Percentiles rank a stretch among this genome's conserved stretches.
These are phyloP conservation scores for Abrus precatorius DNA, from an alignment of 306 rosid species.

Conservation along the genomic window DNA sequence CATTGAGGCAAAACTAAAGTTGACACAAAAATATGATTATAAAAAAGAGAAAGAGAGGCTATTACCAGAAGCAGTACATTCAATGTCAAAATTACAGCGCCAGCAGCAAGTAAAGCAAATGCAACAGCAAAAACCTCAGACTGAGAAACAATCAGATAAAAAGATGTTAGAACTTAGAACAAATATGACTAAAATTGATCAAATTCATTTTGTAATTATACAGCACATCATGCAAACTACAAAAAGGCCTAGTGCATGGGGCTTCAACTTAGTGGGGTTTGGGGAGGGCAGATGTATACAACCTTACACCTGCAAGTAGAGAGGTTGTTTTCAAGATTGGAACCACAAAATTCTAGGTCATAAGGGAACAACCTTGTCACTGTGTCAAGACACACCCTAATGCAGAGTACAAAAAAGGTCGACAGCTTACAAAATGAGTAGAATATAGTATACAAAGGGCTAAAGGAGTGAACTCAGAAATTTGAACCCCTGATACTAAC, in stretches of 20 bases:
- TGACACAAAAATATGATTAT: constrained; percentile 18
- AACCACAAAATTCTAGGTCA: neutral
- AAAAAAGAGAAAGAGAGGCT: constrained; percentile 40
- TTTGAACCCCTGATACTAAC: neutral
- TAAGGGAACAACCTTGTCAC: neutral
- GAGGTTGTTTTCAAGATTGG: neutral
- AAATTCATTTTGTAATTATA: neutral
- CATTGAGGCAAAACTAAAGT: neutral
- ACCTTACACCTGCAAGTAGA: neutral
- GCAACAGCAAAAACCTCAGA: constrained; percentile 98
- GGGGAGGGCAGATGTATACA: neutral
- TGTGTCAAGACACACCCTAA: neutral
- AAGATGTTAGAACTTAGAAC: constrained; percentile 48
- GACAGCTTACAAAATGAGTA: constrained; percentile 13
- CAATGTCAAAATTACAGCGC: constrained; percentile 91
- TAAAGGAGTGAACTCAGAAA: constrained; percentile 2
- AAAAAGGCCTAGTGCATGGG: neutral
- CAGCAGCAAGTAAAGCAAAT: constrained; percentile 97
- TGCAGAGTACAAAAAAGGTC: neutral
- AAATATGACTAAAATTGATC: constrained; percentile 14
- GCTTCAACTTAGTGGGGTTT: neutral
- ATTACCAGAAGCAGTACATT: constrained; percentile 98
- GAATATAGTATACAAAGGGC: constrained; percentile 2
- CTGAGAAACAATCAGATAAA: constrained; percentile 54
- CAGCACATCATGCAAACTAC: constrained; percentile 1